Conservation (phyloP, 75 land plant species). For the Pinus albicaulis region DNA sequence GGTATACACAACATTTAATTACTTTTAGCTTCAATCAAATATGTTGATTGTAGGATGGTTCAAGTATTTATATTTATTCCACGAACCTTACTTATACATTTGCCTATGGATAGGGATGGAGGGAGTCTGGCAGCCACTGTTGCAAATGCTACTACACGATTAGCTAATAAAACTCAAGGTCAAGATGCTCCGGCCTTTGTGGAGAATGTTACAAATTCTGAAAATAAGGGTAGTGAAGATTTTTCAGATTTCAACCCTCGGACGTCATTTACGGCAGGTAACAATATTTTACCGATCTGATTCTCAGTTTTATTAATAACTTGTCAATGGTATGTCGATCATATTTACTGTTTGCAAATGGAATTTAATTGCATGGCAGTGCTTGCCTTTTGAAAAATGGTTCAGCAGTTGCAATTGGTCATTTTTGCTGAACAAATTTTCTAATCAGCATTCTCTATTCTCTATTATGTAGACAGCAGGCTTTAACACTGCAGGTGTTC, state of each 20-base stretch:
- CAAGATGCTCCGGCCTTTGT: constrained; percentile 11
- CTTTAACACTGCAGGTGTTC: too few species aligned
- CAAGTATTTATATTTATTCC: constrained; percentile 1
- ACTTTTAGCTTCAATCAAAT: not conserved
- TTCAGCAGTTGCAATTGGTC: too few species aligned
- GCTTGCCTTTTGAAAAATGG: too few species aligned
- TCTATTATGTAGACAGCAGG: too few species aligned
- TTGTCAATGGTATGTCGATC: too few species aligned
- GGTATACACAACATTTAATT: constrained; percentile 19
- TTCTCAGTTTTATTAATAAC: too few species aligned
- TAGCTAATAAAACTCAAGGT: constrained; percentile 9
- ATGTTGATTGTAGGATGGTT: not conserved
- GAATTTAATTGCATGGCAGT: too few species aligned
- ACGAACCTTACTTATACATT: not conserved
- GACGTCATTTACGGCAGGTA: constrained; percentile 44
- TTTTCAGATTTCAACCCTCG: constrained; percentile 98
- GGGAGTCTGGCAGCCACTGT: constrained; percentile 44
- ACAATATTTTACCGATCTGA: too few species aligned
- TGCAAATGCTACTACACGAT: constrained; percentile 42
- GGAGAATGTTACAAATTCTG: constrained; percentile 19
- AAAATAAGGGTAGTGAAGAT: constrained; percentile 24
- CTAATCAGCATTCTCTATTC: too few species aligned
- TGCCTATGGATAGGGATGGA: constrained; percentile 37
- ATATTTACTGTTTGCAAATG: too few species aligned
- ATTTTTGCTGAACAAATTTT: too few species aligned